Percentiles rank a stretch among this genome's conserved stretches.
These are phyloP conservation scores for Microbotryum scabiosae DNA, from an alignment of 1,284 basidiomycete genomes.

Conservation along the genomic window DNA sequence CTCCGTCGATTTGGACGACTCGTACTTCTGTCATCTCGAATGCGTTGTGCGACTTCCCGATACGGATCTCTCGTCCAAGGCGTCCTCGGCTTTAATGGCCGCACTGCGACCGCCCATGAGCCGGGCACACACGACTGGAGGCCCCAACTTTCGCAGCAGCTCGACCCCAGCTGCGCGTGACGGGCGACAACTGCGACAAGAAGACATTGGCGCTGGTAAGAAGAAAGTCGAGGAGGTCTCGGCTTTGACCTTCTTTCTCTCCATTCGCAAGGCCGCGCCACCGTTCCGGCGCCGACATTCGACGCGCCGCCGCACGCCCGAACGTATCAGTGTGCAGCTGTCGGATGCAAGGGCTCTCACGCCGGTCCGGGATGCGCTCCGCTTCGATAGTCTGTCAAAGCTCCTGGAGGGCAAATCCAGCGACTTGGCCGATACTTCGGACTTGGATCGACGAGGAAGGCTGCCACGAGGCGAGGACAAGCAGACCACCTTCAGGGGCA, in stretches of 20 bases:
- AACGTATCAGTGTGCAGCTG: conserved; percentile 17
- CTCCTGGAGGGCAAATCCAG: too few species aligned
- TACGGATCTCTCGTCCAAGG: conserved; percentile 4
- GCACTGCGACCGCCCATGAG: conserved; percentile 14
- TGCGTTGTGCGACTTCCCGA: conserved; percentile 20
- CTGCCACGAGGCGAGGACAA: too few species aligned
- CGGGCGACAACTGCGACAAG: background rate
- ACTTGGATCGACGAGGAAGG: too few species aligned
- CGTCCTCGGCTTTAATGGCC: conserved; percentile 19
- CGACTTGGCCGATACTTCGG: too few species aligned
- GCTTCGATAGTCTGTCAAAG: background rate
- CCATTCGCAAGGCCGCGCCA: conserved; percentile 13
- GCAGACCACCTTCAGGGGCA: too few species aligned
- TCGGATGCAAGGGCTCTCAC: conserved; percentile 24
- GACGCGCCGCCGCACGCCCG: background rate
- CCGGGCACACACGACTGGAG: conserved; percentile 9
- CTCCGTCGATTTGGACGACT: conserved; percentile 2
- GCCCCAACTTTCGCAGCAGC: background rate
- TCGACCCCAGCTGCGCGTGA: conserved; percentile 7
- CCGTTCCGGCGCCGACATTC: background rate
- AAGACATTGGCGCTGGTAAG: background rate
- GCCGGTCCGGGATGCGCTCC: conserved; percentile 21
- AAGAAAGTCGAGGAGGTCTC: conserved; percentile 14
- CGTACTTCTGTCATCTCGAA: conserved; percentile 14
- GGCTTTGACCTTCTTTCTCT: conserved; percentile 23